Percentiles rank a stretch among this genome's conserved stretches.
Evolutionary conservation across 164 flowering plant genomes (phyloP).

Genomic region (Warburgia ugandensis): DNA sequence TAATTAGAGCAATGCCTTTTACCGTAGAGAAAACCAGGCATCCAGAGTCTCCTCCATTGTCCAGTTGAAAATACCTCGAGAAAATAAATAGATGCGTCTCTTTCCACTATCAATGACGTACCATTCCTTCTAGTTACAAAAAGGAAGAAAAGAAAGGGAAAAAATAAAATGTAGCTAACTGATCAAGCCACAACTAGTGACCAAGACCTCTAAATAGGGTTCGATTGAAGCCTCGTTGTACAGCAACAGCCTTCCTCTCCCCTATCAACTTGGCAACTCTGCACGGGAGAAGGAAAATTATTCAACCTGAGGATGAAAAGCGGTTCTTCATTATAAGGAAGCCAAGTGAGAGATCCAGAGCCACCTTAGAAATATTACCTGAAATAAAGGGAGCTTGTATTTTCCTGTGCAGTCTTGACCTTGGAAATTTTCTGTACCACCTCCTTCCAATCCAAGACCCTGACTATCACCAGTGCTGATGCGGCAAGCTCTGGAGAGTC

Average conservation of each 20-base stretch:
- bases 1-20: no score
- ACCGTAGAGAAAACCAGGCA: no score
- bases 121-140: no score
- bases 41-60: no score
- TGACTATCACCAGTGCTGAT: constrained; percentile 64
- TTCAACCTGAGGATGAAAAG: background rate
- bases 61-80: no score
- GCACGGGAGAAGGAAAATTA: background rate
- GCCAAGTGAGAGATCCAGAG: background rate
- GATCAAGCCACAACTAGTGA: constrained; percentile 74
- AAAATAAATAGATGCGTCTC: no score
- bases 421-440: constrained; percentile 60
- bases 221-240: constrained; percentile 92
- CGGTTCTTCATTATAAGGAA: background rate
- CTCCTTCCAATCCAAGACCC: constrained; percentile 72
- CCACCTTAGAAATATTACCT: constrained; percentile 32
- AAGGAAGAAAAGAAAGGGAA: background rate
- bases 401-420: constrained; percentile 88
- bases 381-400: constrained; percentile 80
- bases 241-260: constrained; percentile 90
- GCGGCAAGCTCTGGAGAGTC: constrained; percentile 81
- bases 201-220: constrained; percentile 77
- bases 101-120: no score
- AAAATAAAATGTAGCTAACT: constrained; percentile 20
- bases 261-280: constrained; percentile 94